phyloP scores from a whole-genome alignment of 192 early-diverging fungal genomes.

The Podochytrium sp. region DNA sequence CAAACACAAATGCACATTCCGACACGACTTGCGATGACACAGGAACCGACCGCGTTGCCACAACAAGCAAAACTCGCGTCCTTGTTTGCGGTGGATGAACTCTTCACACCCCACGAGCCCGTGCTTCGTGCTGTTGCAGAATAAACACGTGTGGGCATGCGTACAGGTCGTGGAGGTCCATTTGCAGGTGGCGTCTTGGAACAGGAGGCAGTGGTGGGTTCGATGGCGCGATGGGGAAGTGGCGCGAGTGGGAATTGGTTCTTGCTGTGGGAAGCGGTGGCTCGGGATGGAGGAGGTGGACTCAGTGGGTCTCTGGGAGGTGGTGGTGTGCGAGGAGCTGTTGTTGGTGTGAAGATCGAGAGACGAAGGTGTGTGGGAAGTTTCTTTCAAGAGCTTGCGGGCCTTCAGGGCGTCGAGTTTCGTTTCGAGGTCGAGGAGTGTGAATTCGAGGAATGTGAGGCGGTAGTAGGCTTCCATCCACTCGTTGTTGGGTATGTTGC shows the following conservation, averaged over 20 bases:
- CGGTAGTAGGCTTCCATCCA: not conserved
- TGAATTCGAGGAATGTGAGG: not conserved
- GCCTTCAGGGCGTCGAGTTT: not conserved
- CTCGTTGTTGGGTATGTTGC: too few species aligned
- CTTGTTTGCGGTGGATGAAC: not conserved
- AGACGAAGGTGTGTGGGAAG: not conserved
- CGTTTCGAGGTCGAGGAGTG: not conserved
- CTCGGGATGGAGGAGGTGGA: not conserved
- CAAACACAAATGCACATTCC: not conserved
- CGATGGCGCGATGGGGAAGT: not conserved
- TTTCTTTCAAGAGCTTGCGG: not conserved
- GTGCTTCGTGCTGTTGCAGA: not conserved
- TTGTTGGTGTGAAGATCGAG: too few species aligned
- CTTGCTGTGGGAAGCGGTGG: not conserved
- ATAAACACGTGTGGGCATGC: not conserved
- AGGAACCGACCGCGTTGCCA: not conserved
- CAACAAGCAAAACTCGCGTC: not conserved
- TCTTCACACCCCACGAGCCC: not conserved
- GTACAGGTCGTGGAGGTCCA: not conserved
- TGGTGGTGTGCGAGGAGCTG: not conserved
- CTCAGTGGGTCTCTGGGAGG: not conserved
- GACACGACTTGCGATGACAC: not conserved
- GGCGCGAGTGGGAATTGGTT: not conserved
- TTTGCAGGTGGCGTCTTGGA: not conserved
- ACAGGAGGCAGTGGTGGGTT: not conserved